Conservation (phyloP, 345 rosid species). For the Rhodomyrtus tomentosa region DNA sequence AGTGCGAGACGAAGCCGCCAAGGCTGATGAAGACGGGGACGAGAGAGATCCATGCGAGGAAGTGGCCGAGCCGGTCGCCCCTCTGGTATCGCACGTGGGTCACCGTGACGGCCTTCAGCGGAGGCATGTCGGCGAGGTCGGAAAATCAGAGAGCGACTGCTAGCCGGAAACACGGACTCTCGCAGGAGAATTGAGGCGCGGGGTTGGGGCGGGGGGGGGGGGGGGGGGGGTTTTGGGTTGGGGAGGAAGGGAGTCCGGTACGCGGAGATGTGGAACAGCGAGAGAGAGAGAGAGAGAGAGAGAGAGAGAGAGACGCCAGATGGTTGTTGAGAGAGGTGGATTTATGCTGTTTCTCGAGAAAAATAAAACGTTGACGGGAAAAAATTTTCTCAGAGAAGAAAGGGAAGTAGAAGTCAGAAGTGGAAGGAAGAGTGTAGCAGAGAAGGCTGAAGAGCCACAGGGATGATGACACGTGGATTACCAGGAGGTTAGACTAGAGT, state of each 20-base stretch:
- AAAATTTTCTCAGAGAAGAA: neutral
- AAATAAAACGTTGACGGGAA: neutral
- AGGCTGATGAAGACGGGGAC: constrained; percentile 81
- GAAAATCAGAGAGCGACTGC: neutral
- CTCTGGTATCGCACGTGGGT: constrained; percentile 76
- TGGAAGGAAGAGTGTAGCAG: neutral
- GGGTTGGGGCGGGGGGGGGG: too few relatives aligned
- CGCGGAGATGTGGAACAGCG: neutral
- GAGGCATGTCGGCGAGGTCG: neutral
- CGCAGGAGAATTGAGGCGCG: neutral
- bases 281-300: neutral
- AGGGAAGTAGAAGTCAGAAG: accelerated
- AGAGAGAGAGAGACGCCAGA: neutral
- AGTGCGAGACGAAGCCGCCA: constrained; percentile 84
- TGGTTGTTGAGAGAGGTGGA: neutral
- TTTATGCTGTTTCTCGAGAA: neutral
- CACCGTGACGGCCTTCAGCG: constrained; percentile 67
- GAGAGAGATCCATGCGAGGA: constrained; percentile 89
- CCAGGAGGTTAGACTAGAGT: neutral
- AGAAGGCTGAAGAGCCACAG: neutral
- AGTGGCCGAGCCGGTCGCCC: constrained; percentile 72
- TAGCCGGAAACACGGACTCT: neutral
- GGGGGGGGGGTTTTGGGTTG: too few relatives aligned
- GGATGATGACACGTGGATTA: neutral
- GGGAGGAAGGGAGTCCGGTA: neutral